These are phyloP conservation scores for Mucor mucedo DNA, from an alignment of 371 early-diverging fungal genomes.

Conservation along the genomic window DNA sequence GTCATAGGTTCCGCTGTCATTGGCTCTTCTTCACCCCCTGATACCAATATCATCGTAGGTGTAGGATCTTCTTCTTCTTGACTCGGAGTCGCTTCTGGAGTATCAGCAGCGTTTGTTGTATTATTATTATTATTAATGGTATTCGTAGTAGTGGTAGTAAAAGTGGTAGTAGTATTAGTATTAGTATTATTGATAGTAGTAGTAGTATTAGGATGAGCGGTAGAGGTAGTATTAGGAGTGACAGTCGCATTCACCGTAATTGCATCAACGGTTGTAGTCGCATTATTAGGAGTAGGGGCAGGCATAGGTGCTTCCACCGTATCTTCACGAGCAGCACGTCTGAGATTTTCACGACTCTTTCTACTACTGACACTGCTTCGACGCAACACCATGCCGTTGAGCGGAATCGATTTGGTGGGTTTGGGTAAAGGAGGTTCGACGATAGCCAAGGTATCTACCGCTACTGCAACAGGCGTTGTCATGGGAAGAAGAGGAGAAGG, in stretches of 20 bases:
- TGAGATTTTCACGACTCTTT: constrained; percentile 46
- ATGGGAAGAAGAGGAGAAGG: background rate
- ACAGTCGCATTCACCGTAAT: too few relatives aligned
- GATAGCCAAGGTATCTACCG: background rate
- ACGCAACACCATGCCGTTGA: constrained; percentile 28
- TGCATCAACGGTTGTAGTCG: too few relatives aligned
- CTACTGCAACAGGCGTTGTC: background rate
- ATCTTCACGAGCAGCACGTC: constrained; percentile 5
- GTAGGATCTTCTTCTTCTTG: constrained; percentile 12
- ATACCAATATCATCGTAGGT: background rate
- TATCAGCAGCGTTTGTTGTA: too few relatives aligned
- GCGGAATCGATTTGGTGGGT: constrained; percentile 15
- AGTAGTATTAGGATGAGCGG: too few relatives aligned
- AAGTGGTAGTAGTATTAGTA: too few relatives aligned
- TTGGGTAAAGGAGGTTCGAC: constrained; percentile 19
- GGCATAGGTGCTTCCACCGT: constrained; percentile 16
- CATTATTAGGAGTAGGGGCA: background rate
- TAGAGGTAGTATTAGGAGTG: too few relatives aligned
- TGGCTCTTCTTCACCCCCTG: background rate
- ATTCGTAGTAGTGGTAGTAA: too few relatives aligned
- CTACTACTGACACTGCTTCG: constrained; percentile 42
- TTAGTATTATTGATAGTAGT: too few relatives aligned
- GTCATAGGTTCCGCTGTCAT: constrained; percentile 13
- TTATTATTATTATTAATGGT: too few relatives aligned
- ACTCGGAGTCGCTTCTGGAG: background rate